These are phyloP conservation scores for Colletotrichum karsti DNA, from an alignment of 2,329 filamentous ascomycete species.

Conservation along the genomic window DNA sequence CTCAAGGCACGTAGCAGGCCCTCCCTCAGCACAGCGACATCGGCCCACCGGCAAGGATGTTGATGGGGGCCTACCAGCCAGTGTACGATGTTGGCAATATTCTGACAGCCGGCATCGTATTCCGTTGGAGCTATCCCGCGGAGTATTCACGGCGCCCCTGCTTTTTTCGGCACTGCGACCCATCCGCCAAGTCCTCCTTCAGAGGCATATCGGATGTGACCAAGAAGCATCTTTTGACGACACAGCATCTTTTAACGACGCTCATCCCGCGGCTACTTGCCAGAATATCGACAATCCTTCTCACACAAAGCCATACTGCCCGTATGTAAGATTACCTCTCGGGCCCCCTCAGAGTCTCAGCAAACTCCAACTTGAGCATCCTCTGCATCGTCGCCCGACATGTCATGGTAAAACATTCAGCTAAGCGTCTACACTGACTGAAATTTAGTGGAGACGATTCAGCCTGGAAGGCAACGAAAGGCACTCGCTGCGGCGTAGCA, in stretches of 20 bases:
- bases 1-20: not conserved
- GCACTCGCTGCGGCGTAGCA: not conserved
- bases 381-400: too few relatives aligned
- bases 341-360: too few relatives aligned
- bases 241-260: slow-evolving; percentile 1
- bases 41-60: not conserved
- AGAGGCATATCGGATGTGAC: not conserved
- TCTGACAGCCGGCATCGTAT: not conserved
- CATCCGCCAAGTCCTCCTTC: not conserved
- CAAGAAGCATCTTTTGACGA: slow-evolving; percentile 8
- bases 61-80: not conserved
- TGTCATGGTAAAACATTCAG: too few relatives aligned
- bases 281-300: not conserved
- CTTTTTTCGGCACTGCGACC: not conserved
- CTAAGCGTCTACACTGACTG: too few relatives aligned
- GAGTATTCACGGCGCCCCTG: not conserved
- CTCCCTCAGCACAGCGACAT: not conserved
- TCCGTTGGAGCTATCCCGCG: not conserved
- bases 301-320: not conserved
- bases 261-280: not conserved
- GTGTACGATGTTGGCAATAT: not conserved
- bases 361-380: too few relatives aligned
- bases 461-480: too few relatives aligned
- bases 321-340: too few relatives aligned
- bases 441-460: too few relatives aligned